phyloP scores from a whole-genome alignment of 2,329 filamentous ascomycete species.

The Clarireedia hainanense region DNA sequence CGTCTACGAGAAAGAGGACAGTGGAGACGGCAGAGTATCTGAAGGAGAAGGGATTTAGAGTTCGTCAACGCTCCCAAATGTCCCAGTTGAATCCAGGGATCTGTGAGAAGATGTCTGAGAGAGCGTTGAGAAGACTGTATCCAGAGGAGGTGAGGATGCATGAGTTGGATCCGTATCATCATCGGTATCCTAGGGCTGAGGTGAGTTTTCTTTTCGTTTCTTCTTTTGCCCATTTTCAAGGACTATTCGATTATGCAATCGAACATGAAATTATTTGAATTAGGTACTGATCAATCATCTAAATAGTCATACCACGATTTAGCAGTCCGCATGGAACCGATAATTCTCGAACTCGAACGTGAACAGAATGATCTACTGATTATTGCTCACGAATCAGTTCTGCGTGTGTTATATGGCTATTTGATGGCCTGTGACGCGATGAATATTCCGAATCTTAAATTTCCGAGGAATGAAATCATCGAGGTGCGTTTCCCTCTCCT shows the following conservation, averaged over 20 bases:
- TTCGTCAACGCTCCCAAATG: slow-evolving; percentile 90
- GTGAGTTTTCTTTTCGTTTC: slow-evolving; percentile 37
- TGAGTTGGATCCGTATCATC: slow-evolving; percentile 90
- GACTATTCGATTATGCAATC: no score
- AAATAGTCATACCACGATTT: slow-evolving; percentile 90
- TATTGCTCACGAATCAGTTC: slow-evolving; percentile 95
- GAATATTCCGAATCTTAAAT: slow-evolving; percentile 87
- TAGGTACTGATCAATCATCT: slow-evolving; percentile 3
- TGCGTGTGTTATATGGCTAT: slow-evolving; percentile 93
- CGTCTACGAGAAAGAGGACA: slow-evolving; percentile 81
- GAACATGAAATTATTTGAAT: background rate
- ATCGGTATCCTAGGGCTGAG: slow-evolving; percentile 90
- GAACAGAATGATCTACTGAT: slow-evolving; percentile 98
- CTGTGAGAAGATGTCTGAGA: slow-evolving; percentile 87
- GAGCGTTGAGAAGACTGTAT: slow-evolving; percentile 70
- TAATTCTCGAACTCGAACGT: slow-evolving; percentile 92
- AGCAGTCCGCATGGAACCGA: slow-evolving; percentile 93
- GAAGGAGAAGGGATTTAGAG: slow-evolving; percentile 71
- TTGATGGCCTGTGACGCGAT: slow-evolving; percentile 96
- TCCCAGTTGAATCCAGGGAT: slow-evolving; percentile 95
- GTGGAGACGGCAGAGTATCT: slow-evolving; percentile 83
- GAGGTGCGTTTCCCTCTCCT: slow-evolving; percentile 46
- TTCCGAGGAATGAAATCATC: slow-evolving; percentile 94
- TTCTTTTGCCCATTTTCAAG: background rate
- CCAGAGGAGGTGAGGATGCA: slow-evolving; percentile 91